Percentiles rank a stretch among this genome's conserved stretches.
Evolutionary conservation across 2,329 filamentous ascomycete species (phyloP).

Genomic region (Aspergillus sp.): DNA sequence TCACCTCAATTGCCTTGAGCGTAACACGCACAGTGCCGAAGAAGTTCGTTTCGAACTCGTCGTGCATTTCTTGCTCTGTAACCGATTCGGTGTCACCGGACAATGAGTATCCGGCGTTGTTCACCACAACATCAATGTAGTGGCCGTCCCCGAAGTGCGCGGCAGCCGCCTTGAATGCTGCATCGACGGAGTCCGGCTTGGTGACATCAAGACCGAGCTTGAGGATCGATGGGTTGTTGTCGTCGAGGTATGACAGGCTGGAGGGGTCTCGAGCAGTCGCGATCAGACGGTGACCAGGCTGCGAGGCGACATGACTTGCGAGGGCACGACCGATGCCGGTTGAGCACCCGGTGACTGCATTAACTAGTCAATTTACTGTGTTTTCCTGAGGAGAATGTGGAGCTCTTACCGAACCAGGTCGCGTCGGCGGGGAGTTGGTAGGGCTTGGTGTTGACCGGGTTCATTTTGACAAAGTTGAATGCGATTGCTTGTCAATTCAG

Average conservation of each 20-base stretch:
- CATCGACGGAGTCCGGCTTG: conserved; percentile 35
- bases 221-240: conserved; percentile 36
- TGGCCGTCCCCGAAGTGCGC: conserved; percentile 30
- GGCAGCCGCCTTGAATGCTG: conserved; percentile 34
- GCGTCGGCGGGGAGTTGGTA: conserved; percentile 21
- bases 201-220: conserved; percentile 53
- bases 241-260: conserved; percentile 43
- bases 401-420: conserved; percentile 39
- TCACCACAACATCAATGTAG: conserved; percentile 21
- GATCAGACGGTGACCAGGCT: conserved; percentile 44
- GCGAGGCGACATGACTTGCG: conserved; percentile 35
- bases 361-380: background rate
- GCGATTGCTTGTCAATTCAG: background rate
- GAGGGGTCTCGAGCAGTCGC: conserved; percentile 50
- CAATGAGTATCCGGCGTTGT: conserved; percentile 23
- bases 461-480: background rate
- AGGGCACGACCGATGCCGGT: conserved; percentile 49
- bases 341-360: conserved; percentile 51
- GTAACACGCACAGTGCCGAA: conserved; percentile 9
- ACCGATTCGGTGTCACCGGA: conserved; percentile 21
- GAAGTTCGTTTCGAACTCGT: conserved; percentile 20
- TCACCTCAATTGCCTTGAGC: background rate
- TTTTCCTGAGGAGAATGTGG: conserved; percentile 8
- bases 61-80: conserved; percentile 15
- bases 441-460: conserved; percentile 6